Evolutionary conservation across 2,329 filamentous ascomycete genomes (phyloP), one percentile per base, ranked within the genome.

Genomic region (Bipolaris bicolor): DNA sequence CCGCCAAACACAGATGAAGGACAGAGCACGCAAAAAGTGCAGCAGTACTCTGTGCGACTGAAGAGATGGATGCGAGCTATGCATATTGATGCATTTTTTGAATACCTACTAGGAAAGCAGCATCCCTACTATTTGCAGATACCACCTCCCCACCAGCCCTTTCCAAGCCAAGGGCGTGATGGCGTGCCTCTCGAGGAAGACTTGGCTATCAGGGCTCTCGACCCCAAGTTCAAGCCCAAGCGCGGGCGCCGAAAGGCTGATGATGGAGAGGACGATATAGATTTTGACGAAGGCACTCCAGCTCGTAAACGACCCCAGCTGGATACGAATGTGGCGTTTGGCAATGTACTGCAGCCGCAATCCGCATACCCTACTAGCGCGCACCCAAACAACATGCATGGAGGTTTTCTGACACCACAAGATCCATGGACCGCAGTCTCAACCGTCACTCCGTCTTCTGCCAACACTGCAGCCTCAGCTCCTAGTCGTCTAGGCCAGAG

Each of bases 11-110:
- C 87, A 22, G 87, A 90, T 57, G 95, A 94, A 74, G 90, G 91
- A 24, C 90, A 96, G 78, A 96, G 92, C 74, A 88, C 90, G 1
- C 94, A 97, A 73, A 97, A 97, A 76, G 90, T 97, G 56, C 92
- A 96, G 74, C 93, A 97, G 75, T 97, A 97, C 80, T 92, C 91
- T 41, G 93, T 97, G 45, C 86, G 93, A 57, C 80, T 97, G 55
- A 97, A 97, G 90, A 88, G 94, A 71, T 97, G 93, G 93, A 95
- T 97, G 91, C 91, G 92, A 73, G 93, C 92, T 5, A 94, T 96
- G 90, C 93, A 97, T 74, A 87, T 97, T 50, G 91, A 96, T 80
- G 90, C 92, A 10, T 97, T 97, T 74, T 97, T 97, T 70, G 92
- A 96, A 73, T 97, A 92, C 73, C 85, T 96, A 18, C 83, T 94